These are phyloP conservation scores for Saccharomycopsis sp. DNA, from an alignment of 805 yeast genomes.

Conservation along the genomic window DNA sequence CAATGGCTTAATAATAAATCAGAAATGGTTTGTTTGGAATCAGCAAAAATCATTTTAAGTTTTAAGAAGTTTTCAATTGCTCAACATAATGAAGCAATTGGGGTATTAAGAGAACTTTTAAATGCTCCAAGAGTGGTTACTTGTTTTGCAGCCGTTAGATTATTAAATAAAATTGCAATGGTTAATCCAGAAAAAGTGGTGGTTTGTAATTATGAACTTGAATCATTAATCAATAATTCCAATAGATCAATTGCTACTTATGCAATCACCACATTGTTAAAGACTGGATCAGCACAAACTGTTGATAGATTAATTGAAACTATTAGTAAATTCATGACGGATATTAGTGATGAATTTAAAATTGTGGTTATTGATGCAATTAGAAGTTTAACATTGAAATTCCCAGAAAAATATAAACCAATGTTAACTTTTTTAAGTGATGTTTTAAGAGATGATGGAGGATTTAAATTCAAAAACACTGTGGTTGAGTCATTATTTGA, in stretches of 20 bases:
- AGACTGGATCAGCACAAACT: slow-evolving; percentile 84
- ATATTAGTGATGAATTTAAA: slow-evolving; percentile 92
- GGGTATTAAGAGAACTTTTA: slow-evolving; percentile 64
- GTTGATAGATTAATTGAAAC: slow-evolving; percentile 85
- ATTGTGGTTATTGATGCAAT: slow-evolving; percentile 92
- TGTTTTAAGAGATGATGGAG: slow-evolving; percentile 84
- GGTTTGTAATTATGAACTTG: slow-evolving; percentile 76
- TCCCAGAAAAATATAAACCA: slow-evolving; percentile 81
- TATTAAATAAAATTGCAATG: slow-evolving; percentile 77
- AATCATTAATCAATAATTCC: slow-evolving; percentile 74
- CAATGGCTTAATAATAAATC: slow-evolving; percentile 69
- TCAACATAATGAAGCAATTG: slow-evolving; percentile 60
- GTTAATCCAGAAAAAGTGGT: slow-evolving; percentile 63
- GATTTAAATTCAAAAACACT: slow-evolving; percentile 71
- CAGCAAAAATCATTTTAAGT: slow-evolving; percentile 62
- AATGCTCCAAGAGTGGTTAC: slow-evolving; percentile 85
- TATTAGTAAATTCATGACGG: slow-evolving; percentile 81
- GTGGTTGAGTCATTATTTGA: slow-evolving; percentile 91
- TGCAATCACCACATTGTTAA: slow-evolving; percentile 91
- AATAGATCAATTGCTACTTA: slow-evolving; percentile 91
- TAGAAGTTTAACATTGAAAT: slow-evolving; percentile 81
- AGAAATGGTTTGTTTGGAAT: slow-evolving; percentile 88
- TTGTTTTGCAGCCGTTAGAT: slow-evolving; percentile 87
- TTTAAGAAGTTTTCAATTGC: slow-evolving; percentile 48
- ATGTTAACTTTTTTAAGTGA: slow-evolving; percentile 77